Evolutionary conservation across 2,329 filamentous ascomycete genomes (phyloP).

Genomic region (Aspergillus neotritici): DNA sequence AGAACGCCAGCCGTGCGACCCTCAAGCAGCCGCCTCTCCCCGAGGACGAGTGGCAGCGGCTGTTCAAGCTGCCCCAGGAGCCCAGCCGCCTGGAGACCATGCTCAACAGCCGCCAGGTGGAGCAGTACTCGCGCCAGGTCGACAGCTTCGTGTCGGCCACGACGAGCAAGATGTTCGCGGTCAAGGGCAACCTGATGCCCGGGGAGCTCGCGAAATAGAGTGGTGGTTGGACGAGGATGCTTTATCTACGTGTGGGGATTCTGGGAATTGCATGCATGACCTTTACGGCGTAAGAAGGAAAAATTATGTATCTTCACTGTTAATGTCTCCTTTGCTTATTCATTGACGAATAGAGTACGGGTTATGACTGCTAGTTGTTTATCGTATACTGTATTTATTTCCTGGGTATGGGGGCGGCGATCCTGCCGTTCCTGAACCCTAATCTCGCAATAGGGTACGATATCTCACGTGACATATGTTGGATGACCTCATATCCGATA

Average conservation of each 20-base stretch:
- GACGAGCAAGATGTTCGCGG: constrained; percentile 96
- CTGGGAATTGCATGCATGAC: constrained; percentile 39
- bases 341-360: constrained; percentile 27
- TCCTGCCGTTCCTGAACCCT: not conserved
- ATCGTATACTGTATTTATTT: constrained; percentile 1
- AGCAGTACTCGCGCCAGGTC: constrained; percentile 96
- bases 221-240: constrained; percentile 19
- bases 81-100: constrained; percentile 89
- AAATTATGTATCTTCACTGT: constrained; percentile 37
- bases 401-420: not conserved
- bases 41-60: constrained; percentile 95
- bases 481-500: constrained; percentile 5
- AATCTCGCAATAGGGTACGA: constrained; percentile 2
- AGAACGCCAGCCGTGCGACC: constrained; percentile 77
- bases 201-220: constrained; percentile 44
- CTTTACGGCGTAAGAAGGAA: constrained; percentile 40
- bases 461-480: constrained; percentile 2
- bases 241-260: constrained; percentile 22
- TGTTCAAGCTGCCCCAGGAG: constrained; percentile 97
- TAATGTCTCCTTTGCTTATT: constrained; percentile 34
- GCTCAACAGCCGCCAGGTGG: constrained; percentile 90
- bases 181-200: constrained; percentile 64
- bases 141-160: constrained; percentile 91
- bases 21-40: constrained; percentile 85
- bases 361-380: constrained; percentile 13